Base-by-base conservation (phyloP, 805 yeast species). In the Zygotorulaspora sp. region DNA sequence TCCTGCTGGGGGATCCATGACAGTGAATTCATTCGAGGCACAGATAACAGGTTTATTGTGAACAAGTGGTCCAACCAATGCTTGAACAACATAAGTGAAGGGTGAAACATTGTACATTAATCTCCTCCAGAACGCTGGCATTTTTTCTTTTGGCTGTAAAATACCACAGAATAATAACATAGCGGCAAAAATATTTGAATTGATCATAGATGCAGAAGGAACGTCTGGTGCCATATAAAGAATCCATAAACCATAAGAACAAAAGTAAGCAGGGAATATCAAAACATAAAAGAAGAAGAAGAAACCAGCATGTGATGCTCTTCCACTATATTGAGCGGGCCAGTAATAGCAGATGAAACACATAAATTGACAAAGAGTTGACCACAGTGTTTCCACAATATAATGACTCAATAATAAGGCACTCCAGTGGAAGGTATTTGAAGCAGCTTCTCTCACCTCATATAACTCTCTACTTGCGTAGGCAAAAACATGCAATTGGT, bases 361-460 rank as follows among this genome's bases (percentile, higher is more conserved):
- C 37, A 58, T 45, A 42, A 61, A 66, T 47, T 76, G 76, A 48
- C 71, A 62, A 4, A 53, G 45, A 13, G 67, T 48, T 32, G 74
- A 71, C 70, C 71, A 74, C 23, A 70, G 65, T 19, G 71, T 58
- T 57, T 75, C 80, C 16, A 71, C 63, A 9, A 66, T 48, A 19
- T 67, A 61, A 50, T 56, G 71, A 55, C 65, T 58, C 45, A 66
- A 36, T 38, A 80, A 58, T 38, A 80, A 75, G 1, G 78, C 76
- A 51, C 67, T 50, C 88, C 88, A 81, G 34, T 77, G 68, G 61
- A 78, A 82, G 2, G 86, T 77, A 55, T 73, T 79, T 1, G 87
- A 77, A 20, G 84, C 83, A 38, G 83, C 71, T 59, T 81, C 89
- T 60, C 89, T 73, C 30, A 74, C 83, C 59, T 81, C 88, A 49